phyloP scores from a whole-genome alignment of 352 stramenopile genomes.

The Pythium coloratum region DNA sequence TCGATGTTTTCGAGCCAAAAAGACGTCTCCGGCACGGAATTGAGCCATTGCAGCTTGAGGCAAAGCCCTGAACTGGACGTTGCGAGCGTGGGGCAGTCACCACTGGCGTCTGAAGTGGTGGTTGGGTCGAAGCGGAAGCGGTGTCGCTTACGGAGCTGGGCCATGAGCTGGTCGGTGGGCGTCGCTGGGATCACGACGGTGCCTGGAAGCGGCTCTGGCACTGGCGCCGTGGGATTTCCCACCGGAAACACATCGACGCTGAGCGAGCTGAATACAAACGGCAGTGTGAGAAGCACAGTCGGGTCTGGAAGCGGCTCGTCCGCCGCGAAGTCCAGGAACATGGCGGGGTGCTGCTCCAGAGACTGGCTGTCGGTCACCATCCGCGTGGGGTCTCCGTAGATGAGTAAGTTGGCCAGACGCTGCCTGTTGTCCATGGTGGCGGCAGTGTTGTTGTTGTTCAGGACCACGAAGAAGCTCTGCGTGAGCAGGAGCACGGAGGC shows the following conservation, averaged over 20 bases:
- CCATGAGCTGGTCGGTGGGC: conserved; percentile 34
- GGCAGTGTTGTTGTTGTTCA: conserved; percentile 20
- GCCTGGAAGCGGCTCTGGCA: conserved; percentile 8
- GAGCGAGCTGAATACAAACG: conserved; percentile 51
- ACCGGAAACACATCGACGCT: conserved; percentile 38
- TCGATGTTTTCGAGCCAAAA: conserved; percentile 63
- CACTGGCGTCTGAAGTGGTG: neutral
- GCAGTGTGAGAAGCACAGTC: conserved; percentile 29
- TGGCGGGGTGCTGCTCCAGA: conserved; percentile 20
- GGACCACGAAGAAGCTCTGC: conserved; percentile 42
- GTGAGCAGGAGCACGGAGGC: conserved; percentile 42
- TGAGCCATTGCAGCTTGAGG: conserved; percentile 49
- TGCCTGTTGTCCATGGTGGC: conserved; percentile 28
- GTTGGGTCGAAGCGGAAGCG: conserved; percentile 40
- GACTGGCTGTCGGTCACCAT: conserved; percentile 5
- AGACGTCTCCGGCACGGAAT: conserved; percentile 25
- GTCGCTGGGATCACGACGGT: conserved; percentile 33
- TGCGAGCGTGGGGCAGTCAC: neutral
- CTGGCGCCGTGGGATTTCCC: conserved; percentile 37
- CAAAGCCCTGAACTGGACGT: conserved; percentile 25
- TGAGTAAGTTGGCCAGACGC: conserved; percentile 39
- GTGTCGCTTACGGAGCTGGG: conserved; percentile 40
- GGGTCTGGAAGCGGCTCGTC: conserved; percentile 18
- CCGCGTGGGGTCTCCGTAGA: conserved; percentile 44
- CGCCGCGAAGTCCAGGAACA: conserved; percentile 53